A percentile compares a stretch with the other conserved stretches of the same genome.
These are phyloP conservation scores for Zalaria sp. DNA, from an alignment of 2,329 filamentous ascomycete species.

Conservation along the genomic window DNA sequence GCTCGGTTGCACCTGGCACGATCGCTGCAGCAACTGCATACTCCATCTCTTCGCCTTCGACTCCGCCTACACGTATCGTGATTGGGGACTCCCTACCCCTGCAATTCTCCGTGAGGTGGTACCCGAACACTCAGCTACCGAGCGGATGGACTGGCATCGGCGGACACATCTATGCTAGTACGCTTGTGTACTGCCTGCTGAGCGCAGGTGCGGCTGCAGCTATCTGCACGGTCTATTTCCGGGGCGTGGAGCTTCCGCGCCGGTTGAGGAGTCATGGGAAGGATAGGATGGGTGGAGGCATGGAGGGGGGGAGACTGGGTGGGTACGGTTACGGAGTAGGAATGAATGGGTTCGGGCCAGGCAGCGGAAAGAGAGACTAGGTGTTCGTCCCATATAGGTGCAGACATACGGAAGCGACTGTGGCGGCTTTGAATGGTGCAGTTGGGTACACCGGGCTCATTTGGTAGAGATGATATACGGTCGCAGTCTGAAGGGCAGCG, in stretches of 20 bases:
- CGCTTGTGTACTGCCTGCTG: slow-evolving; percentile 34
- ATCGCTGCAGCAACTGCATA: slow-evolving; percentile 83
- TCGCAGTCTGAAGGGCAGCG: too few species aligned
- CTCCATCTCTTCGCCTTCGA: slow-evolving; percentile 50
- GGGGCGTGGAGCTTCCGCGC: slow-evolving; percentile 37
- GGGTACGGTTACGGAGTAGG: slow-evolving; percentile 27
- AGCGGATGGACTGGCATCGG: slow-evolving; percentile 37
- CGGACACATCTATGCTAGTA: slow-evolving; percentile 35
- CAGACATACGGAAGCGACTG: too few species aligned
- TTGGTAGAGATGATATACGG: too few species aligned
- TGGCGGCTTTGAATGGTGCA: too few species aligned
- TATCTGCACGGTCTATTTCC: slow-evolving; percentile 39
- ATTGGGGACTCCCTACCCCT: slow-evolving; percentile 78
- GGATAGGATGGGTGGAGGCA: slow-evolving; percentile 28
- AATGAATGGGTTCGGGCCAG: slow-evolving; percentile 26
- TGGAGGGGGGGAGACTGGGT: slow-evolving; percentile 22
- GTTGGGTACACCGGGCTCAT: too few species aligned
- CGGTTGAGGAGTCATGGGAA: slow-evolving; percentile 42
- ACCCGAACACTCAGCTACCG: slow-evolving; percentile 58
- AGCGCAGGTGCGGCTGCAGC: slow-evolving; percentile 33
- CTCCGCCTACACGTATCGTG: slow-evolving; percentile 50
- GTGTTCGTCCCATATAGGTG: not conserved
- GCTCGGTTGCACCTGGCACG: slow-evolving; percentile 45
- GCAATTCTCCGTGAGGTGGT: slow-evolving; percentile 74
- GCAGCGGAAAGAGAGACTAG: slow-evolving; percentile 29